phyloP scores from a whole-genome alignment of 106 monocot genomes.

The Acorus gramineus region DNA sequence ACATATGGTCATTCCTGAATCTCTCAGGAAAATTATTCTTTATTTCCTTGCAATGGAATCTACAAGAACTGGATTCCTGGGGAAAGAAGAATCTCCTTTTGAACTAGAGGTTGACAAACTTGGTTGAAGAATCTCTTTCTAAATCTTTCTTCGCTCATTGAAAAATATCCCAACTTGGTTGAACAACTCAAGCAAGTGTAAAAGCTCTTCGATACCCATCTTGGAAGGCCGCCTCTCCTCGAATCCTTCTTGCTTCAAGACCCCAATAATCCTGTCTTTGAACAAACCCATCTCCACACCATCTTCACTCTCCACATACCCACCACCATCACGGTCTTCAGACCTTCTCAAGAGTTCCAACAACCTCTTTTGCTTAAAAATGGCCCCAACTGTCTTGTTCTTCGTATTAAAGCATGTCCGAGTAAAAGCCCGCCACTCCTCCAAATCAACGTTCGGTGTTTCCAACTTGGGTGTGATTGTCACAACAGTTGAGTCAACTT shows the following conservation, averaged over 20 bases:
- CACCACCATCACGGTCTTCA: not conserved
- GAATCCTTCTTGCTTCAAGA: constrained; percentile 45
- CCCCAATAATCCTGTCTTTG: constrained; percentile 50
- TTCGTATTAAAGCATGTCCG: constrained; percentile 58
- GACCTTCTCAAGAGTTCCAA: constrained; percentile 29
- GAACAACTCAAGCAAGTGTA: constrained; percentile 54
- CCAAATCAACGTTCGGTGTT: constrained; percentile 34
- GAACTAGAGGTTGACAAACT: no score
- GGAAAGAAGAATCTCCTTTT: no score
- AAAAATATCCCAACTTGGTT: constrained; percentile 65
- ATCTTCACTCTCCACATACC: not conserved
- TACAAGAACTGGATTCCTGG: no score
- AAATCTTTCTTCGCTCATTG: constrained; percentile 3
- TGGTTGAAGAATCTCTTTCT: no score
- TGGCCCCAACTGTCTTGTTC: constrained; percentile 83
- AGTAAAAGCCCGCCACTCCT: constrained; percentile 84
- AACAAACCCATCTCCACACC: constrained; percentile 18
- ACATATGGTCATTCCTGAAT: no score
- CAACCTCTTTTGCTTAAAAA: constrained; percentile 75
- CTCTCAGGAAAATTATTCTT: no score
- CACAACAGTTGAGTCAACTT: constrained; percentile 76
- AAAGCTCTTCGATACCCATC: constrained; percentile 56
- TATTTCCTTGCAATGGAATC: no score
- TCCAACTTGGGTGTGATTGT: constrained; percentile 36
- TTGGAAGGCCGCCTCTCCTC: constrained; percentile 58